Base-by-base conservation (phyloP, 306 rosid genomes). In the Gastrolobium bilobum region DNA sequence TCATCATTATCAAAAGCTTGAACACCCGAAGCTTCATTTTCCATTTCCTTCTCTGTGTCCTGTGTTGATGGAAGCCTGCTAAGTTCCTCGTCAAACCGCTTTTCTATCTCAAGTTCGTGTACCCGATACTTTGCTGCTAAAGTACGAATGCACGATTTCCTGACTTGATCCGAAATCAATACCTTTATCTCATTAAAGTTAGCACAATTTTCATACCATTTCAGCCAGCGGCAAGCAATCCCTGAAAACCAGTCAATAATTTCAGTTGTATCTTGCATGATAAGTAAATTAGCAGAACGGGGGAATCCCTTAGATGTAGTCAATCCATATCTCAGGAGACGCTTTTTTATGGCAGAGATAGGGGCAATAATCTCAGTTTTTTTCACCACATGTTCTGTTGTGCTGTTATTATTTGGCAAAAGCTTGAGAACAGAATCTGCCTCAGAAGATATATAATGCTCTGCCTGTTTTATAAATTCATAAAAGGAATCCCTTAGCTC, bases 131-230 rank as follows among this genome's bases (percentile, higher is more conserved):
- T 94, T 37, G 87, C 80, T n/a, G 97, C 98, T 62, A 94, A 88
- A 31, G 98, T 94, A 54, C 92, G 93, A 73, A 92, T 88, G 88
- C 98, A 94, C n/a, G 98, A 92, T 82, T 87, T 89, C 78, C 94
- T 87, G 78, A 92, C 83, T 43, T 86, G 82, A 83, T 84, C 84
- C 1, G 87, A 81, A 52, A 94, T 83, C 78, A 90, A 71, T 75
- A 82, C 51, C 90, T 87, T 93, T 68, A 92, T 75, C 78, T 90
- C 98, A 64, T 71, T 63, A 44, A 89, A 86, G 81, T 94, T 94
- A 11, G 84, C 87, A 80, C 86, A 92, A 43, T 68, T 73, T 10
- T 75, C 72, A 73, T 88, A 92, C 98, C 98, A 94, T 80, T 87
- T 88, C 81, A 92, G 78, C 98, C 97, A 94, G 86, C 97, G 98